Base-by-base conservation (phyloP, 2,329 filamentous ascomycete genomes). In the Colletotrichum chrysophilum region DNA sequence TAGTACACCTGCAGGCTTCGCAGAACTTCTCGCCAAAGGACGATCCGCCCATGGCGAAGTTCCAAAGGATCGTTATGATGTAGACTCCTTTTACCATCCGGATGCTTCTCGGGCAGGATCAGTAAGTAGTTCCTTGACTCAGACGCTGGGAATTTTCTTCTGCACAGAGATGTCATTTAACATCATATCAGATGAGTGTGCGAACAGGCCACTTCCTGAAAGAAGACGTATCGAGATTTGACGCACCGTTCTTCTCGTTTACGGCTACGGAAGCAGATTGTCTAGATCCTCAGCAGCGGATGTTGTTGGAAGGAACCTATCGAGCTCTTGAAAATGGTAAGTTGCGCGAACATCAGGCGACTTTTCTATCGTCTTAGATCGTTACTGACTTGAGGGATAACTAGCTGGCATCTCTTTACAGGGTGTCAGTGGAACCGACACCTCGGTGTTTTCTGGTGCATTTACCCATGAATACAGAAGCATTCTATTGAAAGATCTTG, bases 291-390 rank as follows among this genome's bases (percentile, higher is more conserved):
- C 79, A 81, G 64, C 79, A 82, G 70, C 77, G 83, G 9, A 68
- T 80, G 21, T 74, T 83, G 24, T 78, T 85, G 9, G 83, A 84
- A 65, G 77, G 79, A 34, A 79, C 79, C 24, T 83, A 81, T 61
- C 80, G 81, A 61, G 77, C 77, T 18, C 70, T 83, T 43, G 80
- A 81, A 70, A 80, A 79, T 48, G 52, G 52, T 56, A 24, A 24
- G 0, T 56, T 4, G 0, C 14, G 0, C 21, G 2, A 18, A 24
- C 18, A 12, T 48, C 18, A n/a, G 18, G 18, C 38, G 5, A 0
- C 5, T 12, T 21, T 56, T 24, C 1, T 3, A 0, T 26, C n/a
- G 4, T 26, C 24, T 24, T 1, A 26, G 21, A 14, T 24, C 0
- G 10, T 48, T 7, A 48, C 21, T 24, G 21, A 28, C 52, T 56